These are phyloP conservation scores for Scedosporium aurantiacum DNA, from an alignment of 2,329 filamentous ascomycete genomes.

Conservation along the genomic window DNA sequence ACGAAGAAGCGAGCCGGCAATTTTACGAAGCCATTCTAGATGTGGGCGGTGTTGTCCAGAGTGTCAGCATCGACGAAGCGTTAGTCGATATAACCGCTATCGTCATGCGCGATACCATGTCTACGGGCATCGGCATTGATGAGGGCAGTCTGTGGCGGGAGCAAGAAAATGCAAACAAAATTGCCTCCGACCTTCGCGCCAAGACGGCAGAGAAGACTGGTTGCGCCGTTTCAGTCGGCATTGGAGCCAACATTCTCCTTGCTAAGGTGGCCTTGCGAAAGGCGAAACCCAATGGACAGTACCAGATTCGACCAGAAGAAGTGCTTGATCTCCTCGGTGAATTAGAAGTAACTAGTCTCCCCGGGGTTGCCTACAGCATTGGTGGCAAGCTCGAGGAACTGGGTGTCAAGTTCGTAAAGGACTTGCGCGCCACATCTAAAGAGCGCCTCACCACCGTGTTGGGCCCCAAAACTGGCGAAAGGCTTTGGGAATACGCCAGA, in stretches of 20 bases:
- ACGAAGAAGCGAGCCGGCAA: constrained; percentile 77
- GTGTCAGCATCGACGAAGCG: constrained; percentile 93
- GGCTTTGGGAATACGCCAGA: constrained; percentile 78
- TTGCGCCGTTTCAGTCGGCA: constrained; percentile 85
- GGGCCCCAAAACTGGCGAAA: constrained; percentile 87
- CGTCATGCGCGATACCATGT: constrained; percentile 54
- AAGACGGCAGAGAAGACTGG: constrained; percentile 64
- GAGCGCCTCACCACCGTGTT: constrained; percentile 63
- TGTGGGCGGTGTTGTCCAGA: constrained; percentile 77
- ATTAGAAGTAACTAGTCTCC: constrained; percentile 69
- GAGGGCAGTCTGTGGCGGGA: constrained; percentile 67
- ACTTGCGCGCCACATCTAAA: constrained; percentile 65
- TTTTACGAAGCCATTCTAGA: constrained; percentile 82
- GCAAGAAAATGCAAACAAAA: constrained; percentile 63
- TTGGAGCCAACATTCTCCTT: constrained; percentile 79
- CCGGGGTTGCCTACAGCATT: constrained; percentile 87
- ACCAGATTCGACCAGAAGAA: constrained; percentile 74
- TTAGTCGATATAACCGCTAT: constrained; percentile 70
- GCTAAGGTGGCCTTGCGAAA: constrained; percentile 85
- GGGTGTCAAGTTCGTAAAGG: constrained; percentile 70
- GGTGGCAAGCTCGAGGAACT: constrained; percentile 80
- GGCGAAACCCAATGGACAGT: constrained; percentile 90
- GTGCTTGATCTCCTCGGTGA: constrained; percentile 66
- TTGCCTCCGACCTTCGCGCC: constrained; percentile 48
- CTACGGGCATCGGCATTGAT: constrained; percentile 49